Conservation (phyloP, 78 protist species). For the Cavenderia fasciculata region DNA sequence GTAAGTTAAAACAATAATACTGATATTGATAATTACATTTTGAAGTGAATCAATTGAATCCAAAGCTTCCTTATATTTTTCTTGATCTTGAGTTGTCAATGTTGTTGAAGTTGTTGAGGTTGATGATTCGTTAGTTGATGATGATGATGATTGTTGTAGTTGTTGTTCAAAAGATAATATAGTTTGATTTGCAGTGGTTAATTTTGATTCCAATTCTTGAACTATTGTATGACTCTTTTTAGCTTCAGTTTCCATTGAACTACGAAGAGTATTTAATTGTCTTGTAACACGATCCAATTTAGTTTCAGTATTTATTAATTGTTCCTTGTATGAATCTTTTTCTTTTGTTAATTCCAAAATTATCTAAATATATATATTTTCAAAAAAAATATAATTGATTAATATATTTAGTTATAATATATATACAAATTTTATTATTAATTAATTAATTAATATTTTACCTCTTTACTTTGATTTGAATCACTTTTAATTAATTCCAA, state of each 20-base stretch:
- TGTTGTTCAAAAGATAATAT: neutral
- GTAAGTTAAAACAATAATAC: neutral
- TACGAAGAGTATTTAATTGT: slow-evolving; percentile 3
- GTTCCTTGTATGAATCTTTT: slow-evolving; percentile 7
- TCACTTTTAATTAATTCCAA: neutral
- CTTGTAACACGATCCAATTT: slow-evolving; percentile 18
- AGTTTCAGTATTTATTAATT: no score
- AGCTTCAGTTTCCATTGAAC: slow-evolving; percentile 31
- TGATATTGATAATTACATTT: neutral
- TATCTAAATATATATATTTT: no score
- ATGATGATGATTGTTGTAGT: neutral
- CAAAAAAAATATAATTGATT: no score
- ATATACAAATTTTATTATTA: no score
- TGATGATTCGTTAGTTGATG: neutral
- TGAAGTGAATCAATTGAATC: neutral
- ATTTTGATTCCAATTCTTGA: neutral
- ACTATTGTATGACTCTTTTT: slow-evolving; percentile 2
- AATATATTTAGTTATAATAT: no score
- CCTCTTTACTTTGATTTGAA: neutral
- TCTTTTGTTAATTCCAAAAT: slow-evolving; percentile 9
- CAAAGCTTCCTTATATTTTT: slow-evolving; percentile 14
- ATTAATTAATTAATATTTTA: no score
- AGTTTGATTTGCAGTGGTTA: neutral
- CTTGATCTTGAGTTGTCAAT: neutral
- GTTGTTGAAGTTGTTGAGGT: neutral